phyloP scores from a whole-genome alignment of 257 asterid species.

The Ligustrum vulgare region DNA sequence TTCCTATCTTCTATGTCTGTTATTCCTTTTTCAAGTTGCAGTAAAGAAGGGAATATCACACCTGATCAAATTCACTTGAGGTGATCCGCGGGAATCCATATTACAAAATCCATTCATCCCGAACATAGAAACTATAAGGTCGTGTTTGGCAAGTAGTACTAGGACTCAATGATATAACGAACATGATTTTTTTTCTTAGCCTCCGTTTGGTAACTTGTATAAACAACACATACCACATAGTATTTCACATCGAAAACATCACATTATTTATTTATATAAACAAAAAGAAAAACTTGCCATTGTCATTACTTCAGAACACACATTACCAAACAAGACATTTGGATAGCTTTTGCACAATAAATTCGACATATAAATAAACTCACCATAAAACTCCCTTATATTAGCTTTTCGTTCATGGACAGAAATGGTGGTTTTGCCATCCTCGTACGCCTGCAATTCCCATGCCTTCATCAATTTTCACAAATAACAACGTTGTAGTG shows the following conservation, averaged over 20 bases:
- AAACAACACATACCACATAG: too few relatives aligned
- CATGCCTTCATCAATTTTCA: constrained; percentile 24
- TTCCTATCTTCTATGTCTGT: constrained; percentile 80
- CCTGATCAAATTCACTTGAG: constrained; percentile 41
- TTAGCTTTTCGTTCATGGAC: constrained; percentile 81
- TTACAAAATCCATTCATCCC: not conserved
- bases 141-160: not conserved
- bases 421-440: constrained; percentile 82
- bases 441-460: constrained; percentile 68
- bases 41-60: constrained; percentile 83
- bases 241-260: too few relatives aligned
- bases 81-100: not conserved
- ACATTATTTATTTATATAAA: too few relatives aligned
- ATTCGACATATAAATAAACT: constrained; percentile 24
- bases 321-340: not conserved
- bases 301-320: too few relatives aligned
- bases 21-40: constrained; percentile 80
- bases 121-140: not conserved
- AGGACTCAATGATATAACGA: not conserved
- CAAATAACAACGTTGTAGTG: not conserved
- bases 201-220: too few relatives aligned
- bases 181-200: not conserved
- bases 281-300: too few relatives aligned
- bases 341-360: too few relatives aligned
- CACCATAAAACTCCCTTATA: constrained; percentile 80